phyloP scores from a whole-genome alignment of 2,329 filamentous ascomycete genomes.

The Xylariales sp. region DNA sequence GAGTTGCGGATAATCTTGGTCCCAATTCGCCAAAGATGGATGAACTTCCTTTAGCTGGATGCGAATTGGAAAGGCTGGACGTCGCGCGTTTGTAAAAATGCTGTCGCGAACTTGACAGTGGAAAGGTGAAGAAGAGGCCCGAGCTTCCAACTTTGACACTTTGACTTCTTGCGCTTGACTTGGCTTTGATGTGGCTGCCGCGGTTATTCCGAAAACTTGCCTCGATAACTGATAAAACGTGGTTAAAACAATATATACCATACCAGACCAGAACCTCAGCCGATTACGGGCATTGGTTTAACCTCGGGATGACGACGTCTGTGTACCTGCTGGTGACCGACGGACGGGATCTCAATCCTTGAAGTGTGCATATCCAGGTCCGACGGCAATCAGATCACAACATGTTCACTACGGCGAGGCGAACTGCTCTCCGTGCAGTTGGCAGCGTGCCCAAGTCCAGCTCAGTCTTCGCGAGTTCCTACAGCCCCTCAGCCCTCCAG shows the following conservation, averaged over 20 bases:
- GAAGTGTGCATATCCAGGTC: no score
- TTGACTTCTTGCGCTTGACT: no score
- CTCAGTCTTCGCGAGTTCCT: constrained; percentile 24
- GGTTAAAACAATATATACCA: no score
- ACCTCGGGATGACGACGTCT: no score
- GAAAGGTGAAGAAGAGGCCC: constrained; percentile 1
- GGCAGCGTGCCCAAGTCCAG: constrained; percentile 18
- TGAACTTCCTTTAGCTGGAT: constrained; percentile 5
- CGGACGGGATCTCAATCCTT: no score
- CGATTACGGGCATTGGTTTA: no score
- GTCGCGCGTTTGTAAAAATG: constrained; percentile 9
- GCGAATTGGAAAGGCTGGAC: constrained; percentile 6
- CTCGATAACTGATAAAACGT: no score
- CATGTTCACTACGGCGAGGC: constrained; percentile 25
- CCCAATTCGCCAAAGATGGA: constrained; percentile 6
- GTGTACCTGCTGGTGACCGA: no score
- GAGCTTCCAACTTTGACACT: background rate
- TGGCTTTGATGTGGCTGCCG: no score
- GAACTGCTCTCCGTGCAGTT: constrained; percentile 21
- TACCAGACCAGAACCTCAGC: no score
- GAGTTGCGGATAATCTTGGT: constrained; percentile 2
- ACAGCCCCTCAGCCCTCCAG: constrained; percentile 50
- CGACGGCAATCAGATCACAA: no score
- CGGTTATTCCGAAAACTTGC: no score
- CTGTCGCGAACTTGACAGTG: constrained; percentile 4